Percentiles rank a stretch among this genome's conserved stretches.
Evolutionary conservation across 768 basidiomycete genomes (phyloP).

Genomic region (Glaciozyma antarctica): DNA sequence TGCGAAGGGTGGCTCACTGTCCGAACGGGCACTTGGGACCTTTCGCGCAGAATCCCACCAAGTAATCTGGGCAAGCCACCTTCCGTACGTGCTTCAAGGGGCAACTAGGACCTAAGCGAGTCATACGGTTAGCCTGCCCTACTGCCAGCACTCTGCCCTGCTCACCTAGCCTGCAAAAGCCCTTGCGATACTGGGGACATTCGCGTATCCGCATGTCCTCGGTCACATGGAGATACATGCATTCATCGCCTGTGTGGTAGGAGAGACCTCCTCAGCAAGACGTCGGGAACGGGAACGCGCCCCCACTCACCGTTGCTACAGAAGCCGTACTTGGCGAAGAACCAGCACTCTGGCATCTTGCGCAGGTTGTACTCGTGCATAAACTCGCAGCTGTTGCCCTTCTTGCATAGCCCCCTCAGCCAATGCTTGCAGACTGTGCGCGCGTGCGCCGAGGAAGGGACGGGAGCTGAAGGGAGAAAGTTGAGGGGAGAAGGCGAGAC

Average conservation of each 20-base stretch:
- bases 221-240: slow-evolving; percentile 73
- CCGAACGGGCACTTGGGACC: slow-evolving; percentile 61
- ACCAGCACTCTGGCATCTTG: slow-evolving; percentile 98
- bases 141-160: background rate
- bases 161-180: slow-evolving; percentile 88
- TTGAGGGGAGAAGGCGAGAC: slow-evolving; percentile 67
- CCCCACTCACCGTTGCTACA: slow-evolving; percentile 74
- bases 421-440: slow-evolving; percentile 96
- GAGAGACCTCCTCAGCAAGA: background rate
- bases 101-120: slow-evolving; percentile 62
- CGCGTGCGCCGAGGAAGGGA: slow-evolving; percentile 59
- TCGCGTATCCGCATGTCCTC: slow-evolving; percentile 83
- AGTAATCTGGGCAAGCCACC: slow-evolving; percentile 78
- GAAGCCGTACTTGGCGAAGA: slow-evolving; percentile 96
- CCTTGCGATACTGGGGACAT: slow-evolving; percentile 90
- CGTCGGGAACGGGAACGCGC: background rate
- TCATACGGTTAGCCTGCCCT: background rate
- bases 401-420: slow-evolving; percentile 95
- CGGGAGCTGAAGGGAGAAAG: slow-evolving; percentile 75
- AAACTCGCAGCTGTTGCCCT: slow-evolving; percentile 95
- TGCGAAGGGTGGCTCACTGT: slow-evolving; percentile 28
- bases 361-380: slow-evolving; percentile 96
- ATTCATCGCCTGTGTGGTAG: slow-evolving; percentile 48
- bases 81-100: slow-evolving; percentile 86
- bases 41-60: slow-evolving; percentile 85